These are phyloP conservation scores for Neurospora tetrasperma DNA, from an alignment of 495 filamentous ascomycete species.

Conservation along the genomic window DNA sequence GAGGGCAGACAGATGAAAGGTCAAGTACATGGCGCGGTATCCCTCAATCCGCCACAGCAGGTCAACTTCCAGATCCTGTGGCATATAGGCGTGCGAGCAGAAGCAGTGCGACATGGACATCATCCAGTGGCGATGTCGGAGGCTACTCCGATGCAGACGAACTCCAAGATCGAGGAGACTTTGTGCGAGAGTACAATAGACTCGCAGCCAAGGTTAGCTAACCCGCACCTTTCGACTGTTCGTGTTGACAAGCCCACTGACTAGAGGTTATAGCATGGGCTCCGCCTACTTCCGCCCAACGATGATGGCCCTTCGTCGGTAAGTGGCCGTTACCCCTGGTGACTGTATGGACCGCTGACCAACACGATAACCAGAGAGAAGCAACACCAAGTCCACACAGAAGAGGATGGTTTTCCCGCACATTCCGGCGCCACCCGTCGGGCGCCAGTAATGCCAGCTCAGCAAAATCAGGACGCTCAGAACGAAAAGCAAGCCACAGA, in stretches of 20 bases:
- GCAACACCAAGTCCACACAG: neutral
- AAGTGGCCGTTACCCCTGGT: slow-evolving; percentile 2
- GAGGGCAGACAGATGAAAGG: neutral
- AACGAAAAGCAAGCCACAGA: slow-evolving; percentile 26
- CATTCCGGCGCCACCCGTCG: slow-evolving; percentile 21
- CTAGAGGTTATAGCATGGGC: slow-evolving; percentile 25
- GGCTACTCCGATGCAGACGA: slow-evolving; percentile 30
- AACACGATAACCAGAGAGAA: neutral
- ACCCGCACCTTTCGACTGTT: neutral
- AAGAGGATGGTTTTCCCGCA: slow-evolving; percentile 26
- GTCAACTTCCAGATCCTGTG: slow-evolving; percentile 11
- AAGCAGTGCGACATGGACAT: slow-evolving; percentile 37
- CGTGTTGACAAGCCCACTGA: slow-evolving; percentile 2
- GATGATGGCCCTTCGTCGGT: slow-evolving; percentile 11
- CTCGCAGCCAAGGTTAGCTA: slow-evolving; percentile 38
- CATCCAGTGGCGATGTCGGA: slow-evolving; percentile 28
- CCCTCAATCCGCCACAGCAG: slow-evolving; percentile 11
- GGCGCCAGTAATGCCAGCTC: slow-evolving; percentile 17
- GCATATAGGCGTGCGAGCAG: slow-evolving; percentile 11
- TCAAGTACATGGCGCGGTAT: slow-evolving; percentile 1
- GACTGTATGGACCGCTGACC: slow-evolving; percentile 3
- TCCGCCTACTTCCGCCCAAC: slow-evolving; percentile 24
- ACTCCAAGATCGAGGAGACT: slow-evolving; percentile 29
- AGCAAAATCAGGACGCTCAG: slow-evolving; percentile 17
- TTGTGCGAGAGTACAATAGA: slow-evolving; percentile 44